These are phyloP conservation scores for Sungouiozyma ichnusensis DNA, from an alignment of 805 yeast species.

Conservation along the genomic window DNA sequence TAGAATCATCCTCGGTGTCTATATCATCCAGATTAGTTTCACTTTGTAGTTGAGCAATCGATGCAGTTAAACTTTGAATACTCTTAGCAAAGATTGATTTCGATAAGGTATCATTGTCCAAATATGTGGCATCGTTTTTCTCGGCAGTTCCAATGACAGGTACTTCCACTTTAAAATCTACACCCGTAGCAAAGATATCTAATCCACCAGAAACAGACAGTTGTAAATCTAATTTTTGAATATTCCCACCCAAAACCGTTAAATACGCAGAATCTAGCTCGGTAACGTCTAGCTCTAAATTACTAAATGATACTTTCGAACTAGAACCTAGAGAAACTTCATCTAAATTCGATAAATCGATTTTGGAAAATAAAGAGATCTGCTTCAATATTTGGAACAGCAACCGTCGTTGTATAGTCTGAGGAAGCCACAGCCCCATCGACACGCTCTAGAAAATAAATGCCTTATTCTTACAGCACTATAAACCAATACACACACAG, in stretches of 20 bases:
- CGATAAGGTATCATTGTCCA: neutral
- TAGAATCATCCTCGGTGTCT: neutral
- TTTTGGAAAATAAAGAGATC: slow-evolving; percentile 68
- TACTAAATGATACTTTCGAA: slow-evolving; percentile 40
- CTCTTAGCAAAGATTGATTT: slow-evolving; percentile 55
- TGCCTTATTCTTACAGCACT: no score
- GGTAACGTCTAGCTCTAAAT: slow-evolving; percentile 64
- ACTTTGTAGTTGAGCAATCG: slow-evolving; percentile 31
- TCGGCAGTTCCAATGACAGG: no score
- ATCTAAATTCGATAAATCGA: slow-evolving; percentile 72
- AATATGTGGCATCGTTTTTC: slow-evolving; percentile 9
- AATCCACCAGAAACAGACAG: slow-evolving; percentile 68
- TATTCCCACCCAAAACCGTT: slow-evolving; percentile 48
- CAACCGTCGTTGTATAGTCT: slow-evolving; percentile 71
- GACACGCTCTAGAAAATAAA: neutral
- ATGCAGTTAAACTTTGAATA: slow-evolving; percentile 60
- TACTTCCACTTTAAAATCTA: slow-evolving; percentile 30
- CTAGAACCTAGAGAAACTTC: slow-evolving; percentile 55
- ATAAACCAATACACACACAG: no score
- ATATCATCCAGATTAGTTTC: slow-evolving; percentile 4
- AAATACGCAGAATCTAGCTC: slow-evolving; percentile 58
- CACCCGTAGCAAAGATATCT: slow-evolving; percentile 44
- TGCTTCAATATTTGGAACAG: slow-evolving; percentile 73
- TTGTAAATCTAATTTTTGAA: slow-evolving; percentile 43
- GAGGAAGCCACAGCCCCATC: slow-evolving; percentile 58